These are phyloP conservation scores for Aegilops bicornis DNA, from an alignment of 176 grass and related monocot species.

Conservation along the genomic window DNA sequence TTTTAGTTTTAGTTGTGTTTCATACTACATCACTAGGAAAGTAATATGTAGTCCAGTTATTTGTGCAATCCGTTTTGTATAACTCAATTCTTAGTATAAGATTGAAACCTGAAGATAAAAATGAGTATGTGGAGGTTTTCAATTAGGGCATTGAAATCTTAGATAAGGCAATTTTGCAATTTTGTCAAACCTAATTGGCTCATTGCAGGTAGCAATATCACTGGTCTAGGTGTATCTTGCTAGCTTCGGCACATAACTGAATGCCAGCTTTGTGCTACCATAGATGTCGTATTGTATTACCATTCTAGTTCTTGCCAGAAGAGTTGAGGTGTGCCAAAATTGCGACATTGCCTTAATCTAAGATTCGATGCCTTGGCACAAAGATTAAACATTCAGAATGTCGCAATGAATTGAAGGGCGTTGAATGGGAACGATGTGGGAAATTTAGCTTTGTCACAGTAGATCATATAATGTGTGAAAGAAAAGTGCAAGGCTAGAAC, in stretches of 20 bases:
- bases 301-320: not conserved
- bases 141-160: not conserved
- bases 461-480: not conserved
- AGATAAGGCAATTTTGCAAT: too few species aligned
- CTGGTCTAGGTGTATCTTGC: not conserved
- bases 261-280: not conserved
- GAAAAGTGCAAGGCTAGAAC: not conserved
- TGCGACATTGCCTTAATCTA: not conserved
- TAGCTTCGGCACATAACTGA: not conserved
- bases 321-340: not conserved
- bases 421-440: not conserved
- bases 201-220: not conserved
- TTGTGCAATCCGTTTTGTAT: not conserved
- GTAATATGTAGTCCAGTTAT: not conserved
- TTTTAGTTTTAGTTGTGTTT: not conserved
- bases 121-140: not conserved
- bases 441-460: not conserved
- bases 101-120: not conserved
- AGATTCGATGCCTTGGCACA: not conserved
- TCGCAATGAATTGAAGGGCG: not conserved
- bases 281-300: not conserved
- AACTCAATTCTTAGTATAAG: not conserved
- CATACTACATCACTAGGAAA: not conserved
- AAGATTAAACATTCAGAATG: not conserved
- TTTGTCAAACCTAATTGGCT: not conserved